Evolutionary conservation across 2,329 filamentous ascomycete species (phyloP).

Genomic region (Sclerotinia nivalis): DNA sequence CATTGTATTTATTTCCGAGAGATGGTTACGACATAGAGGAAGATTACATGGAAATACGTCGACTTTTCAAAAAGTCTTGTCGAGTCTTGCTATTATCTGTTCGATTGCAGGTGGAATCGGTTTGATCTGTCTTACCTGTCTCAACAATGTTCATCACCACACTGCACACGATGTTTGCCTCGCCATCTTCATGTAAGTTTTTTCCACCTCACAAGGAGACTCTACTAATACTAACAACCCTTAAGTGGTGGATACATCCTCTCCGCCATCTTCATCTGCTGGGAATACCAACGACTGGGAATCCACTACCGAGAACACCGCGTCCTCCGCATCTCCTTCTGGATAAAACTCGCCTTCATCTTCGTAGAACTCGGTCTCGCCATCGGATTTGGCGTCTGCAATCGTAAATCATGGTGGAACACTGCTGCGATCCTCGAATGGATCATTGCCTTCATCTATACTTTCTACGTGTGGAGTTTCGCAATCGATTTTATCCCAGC

Average conservation of each 20-base stretch:
- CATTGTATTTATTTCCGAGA: conserved; percentile 74
- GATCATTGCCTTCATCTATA: conserved; percentile 79
- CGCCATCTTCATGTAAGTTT: conserved; percentile 59
- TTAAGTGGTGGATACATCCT: conserved; percentile 70
- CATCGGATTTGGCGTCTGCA: conserved; percentile 67
- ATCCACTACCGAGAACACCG: conserved; percentile 74
- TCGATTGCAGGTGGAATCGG: conserved; percentile 75
- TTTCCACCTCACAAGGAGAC: too few relatives aligned
- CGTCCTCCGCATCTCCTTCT: conserved; percentile 77
- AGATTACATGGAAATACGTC: conserved; percentile 73
- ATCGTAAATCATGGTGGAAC: conserved; percentile 55
- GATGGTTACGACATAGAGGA: conserved; percentile 79
- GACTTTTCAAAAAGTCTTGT: conserved; percentile 61
- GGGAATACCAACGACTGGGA: conserved; percentile 84
- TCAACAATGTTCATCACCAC: conserved; percentile 70
- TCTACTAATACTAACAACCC: not conserved
- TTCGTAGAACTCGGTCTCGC: conserved; percentile 73
- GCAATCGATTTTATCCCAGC: conserved; percentile 84
- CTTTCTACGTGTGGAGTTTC: conserved; percentile 85
- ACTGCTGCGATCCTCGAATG: conserved; percentile 77
- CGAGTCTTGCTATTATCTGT: conserved; percentile 60
- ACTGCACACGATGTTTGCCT: conserved; percentile 73
- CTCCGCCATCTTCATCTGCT: conserved; percentile 84
- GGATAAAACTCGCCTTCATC: conserved; percentile 84
- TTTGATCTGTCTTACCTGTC: conserved; percentile 77